Evolutionary conservation across 345 rosid genomes (phyloP).

Genomic region (Sisymbrium irio): DNA sequence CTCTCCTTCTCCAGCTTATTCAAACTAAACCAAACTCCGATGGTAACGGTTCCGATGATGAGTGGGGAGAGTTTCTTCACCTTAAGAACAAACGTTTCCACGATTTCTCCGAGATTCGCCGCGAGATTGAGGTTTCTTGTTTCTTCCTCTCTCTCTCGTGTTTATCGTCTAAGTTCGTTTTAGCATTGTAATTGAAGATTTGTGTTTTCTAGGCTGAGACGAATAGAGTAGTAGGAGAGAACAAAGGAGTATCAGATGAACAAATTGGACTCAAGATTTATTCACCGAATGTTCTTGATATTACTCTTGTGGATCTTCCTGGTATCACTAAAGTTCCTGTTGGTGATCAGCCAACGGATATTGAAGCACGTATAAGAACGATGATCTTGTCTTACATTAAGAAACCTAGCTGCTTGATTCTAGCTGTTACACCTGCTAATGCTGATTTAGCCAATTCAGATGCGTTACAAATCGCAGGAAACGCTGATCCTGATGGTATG

Average conservation of each 20-base stretch:
- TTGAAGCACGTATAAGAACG: conserved; percentile 91
- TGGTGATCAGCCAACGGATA: conserved; percentile 93
- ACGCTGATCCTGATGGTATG: conserved; percentile 91
- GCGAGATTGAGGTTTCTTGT: conserved; percentile 67
- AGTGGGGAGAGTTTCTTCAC: conserved; percentile 93
- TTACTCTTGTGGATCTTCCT: conserved; percentile 92
- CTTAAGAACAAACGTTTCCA: conserved; percentile 49
- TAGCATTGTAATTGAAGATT: not conserved
- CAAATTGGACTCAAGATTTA: conserved; percentile 82
- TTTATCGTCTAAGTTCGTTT: not conserved
- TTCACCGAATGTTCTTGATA: conserved; percentile 94
- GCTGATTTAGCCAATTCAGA: conserved; percentile 94
- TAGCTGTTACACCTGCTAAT: conserved; percentile 92
- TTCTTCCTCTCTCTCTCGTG: not conserved
- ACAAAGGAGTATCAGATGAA: conserved; percentile 91
- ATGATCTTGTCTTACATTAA: conserved; percentile 96
- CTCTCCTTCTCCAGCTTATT: conserved; percentile 82
- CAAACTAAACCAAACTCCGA: conserved; percentile 56
- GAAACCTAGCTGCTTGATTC: conserved; percentile 74
- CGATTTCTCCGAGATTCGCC: conserved; percentile 85
- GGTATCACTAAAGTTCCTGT: conserved; percentile 97
- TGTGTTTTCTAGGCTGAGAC: conserved; percentile 67
- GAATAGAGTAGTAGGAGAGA: conserved; percentile 74
- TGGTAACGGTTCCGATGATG: conserved; percentile 60
- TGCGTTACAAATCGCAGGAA: conserved; percentile 92